Base-by-base conservation (phyloP, 257 asterid genomes). In the Gentiana dahurica region DNA sequence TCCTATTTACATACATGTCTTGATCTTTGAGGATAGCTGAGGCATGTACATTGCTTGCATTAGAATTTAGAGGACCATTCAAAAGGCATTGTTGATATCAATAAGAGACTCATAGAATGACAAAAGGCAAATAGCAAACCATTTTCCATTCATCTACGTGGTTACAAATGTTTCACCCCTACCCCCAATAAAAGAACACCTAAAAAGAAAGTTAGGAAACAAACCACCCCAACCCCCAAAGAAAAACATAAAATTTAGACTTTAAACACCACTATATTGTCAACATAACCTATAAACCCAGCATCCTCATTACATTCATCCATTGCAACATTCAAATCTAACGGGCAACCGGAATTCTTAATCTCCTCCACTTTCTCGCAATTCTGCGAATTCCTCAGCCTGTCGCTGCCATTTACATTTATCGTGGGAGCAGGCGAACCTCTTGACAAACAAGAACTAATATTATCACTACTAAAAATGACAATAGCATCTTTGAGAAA, bases 251-350 rank as follows among this genome's bases (percentile, higher is more conserved):
- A 10, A 74, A 72, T 41, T 59, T 73, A 80, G 61, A 74, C 67
- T 57, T 77, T 76, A 70, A 90, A 84, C 32, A 71, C 66, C 15
- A 84, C 71, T 68, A 74, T 65, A 74, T 71, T 74, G 51, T 87
- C 95, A 59, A 84, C 92, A 53, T 58, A 63, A 62, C 71, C 89
- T 61, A 74, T 15, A 45, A 87, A 68, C 63, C 82, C 72, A 41
- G 52, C 79, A 34, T 64, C 37, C 12, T 66, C 49, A 41, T 41
- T 5, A 24, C 24, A 24, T 11, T 62, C 79, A 56, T 72, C 91
- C 34, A 69, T 77, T 12, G 88, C 78, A 57, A 89, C 49, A 53
- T 90, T 90, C 89, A 90, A 70, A 82, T 90, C 96, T 66, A 86
- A 60, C 8, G 66, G 2, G 12, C 63, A 69, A 61, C 74, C 57